A percentile compares a stretch with the other conserved stretches of the same genome.
phyloP scores from a whole-genome alignment of 139 green algal species.

The Chlorella sp. region DNA sequence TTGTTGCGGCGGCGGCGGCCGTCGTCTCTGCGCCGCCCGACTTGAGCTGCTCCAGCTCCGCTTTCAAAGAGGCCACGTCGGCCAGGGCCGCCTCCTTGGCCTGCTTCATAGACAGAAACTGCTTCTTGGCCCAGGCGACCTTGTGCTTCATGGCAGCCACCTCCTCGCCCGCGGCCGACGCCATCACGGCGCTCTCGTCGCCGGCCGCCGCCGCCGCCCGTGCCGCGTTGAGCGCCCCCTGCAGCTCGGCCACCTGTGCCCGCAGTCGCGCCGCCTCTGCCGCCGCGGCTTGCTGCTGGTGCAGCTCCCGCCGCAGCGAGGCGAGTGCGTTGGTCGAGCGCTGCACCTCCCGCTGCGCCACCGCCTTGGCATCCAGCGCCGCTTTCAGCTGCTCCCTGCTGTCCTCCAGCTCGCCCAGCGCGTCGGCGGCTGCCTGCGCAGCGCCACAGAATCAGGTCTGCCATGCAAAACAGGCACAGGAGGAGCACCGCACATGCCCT shows the following conservation, averaged over 20 bases:
- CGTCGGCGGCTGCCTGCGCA: conserved; percentile 39
- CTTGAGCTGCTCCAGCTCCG: conserved; percentile 10
- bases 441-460: too few relatives aligned
- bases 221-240: conserved; percentile 15
- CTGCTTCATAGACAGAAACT: conserved; percentile 30
- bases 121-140: conserved; percentile 30
- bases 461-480: background rate
- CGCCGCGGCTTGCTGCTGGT: background rate
- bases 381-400: conserved; percentile 36
- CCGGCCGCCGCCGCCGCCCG: background rate
- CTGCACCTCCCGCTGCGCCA: conserved; percentile 14
- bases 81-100: background rate
- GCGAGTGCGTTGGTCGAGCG: conserved; percentile 1
- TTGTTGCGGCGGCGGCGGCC: background rate
- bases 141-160: conserved; percentile 24
- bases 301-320: conserved; percentile 23
- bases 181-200: background rate
- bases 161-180: conserved; percentile 1
- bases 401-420: conserved; percentile 43
- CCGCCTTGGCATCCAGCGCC: conserved; percentile 5
- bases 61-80: conserved; percentile 1
- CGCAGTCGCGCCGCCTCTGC: conserved; percentile 1
- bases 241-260: conserved; percentile 2
- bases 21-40: background rate
- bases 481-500: background rate